Percentiles rank a stretch among this genome's conserved stretches.
Conservation (phyloP, 495 filamentous ascomycete genomes). For the Xanthoparmelia taractica region DNA sequence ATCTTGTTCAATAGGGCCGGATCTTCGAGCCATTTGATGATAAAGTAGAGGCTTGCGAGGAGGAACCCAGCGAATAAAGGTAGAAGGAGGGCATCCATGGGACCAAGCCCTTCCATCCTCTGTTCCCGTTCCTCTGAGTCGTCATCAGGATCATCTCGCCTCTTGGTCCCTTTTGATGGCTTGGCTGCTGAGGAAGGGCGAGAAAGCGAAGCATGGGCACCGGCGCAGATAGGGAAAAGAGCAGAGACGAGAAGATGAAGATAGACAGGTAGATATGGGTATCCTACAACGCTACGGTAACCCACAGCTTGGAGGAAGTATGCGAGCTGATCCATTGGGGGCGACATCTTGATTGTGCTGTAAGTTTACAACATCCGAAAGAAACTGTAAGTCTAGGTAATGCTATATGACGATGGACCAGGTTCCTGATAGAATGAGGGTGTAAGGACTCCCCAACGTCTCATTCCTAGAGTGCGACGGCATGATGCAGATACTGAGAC, state of each 20-base stretch:
- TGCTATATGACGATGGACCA: not conserved
- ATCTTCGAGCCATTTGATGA: slow-evolving; percentile 84
- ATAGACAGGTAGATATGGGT: slow-evolving; percentile 57
- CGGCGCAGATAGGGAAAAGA: slow-evolving; percentile 64
- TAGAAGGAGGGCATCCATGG: slow-evolving; percentile 79
- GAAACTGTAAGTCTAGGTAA: not conserved
- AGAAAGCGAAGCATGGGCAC: slow-evolving; percentile 61
- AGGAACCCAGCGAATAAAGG: slow-evolving; percentile 70
- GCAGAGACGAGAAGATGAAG: slow-evolving; percentile 59
- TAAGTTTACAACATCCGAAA: not conserved
- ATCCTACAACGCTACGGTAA: slow-evolving; percentile 26
- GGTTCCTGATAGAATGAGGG: not conserved
- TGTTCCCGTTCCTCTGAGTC: slow-evolving; percentile 48
- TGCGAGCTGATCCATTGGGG: not conserved
- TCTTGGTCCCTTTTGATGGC: slow-evolving; percentile 44
- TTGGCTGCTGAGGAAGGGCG: slow-evolving; percentile 73
- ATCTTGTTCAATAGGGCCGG: slow-evolving; percentile 75
- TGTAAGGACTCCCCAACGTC: not conserved
- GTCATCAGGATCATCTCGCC: slow-evolving; percentile 37
- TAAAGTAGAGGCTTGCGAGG: slow-evolving; percentile 71
- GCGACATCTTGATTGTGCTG: not conserved
- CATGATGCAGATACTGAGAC: not conserved
- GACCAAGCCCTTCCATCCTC: slow-evolving; percentile 66
- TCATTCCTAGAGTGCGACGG: not conserved
- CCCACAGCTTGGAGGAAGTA: slow-evolving; percentile 16